Percentiles rank a stretch among this genome's conserved stretches.
Conservation (phyloP, 768 basidiomycete species). For the Rhizopogon vesiculosus region DNA sequence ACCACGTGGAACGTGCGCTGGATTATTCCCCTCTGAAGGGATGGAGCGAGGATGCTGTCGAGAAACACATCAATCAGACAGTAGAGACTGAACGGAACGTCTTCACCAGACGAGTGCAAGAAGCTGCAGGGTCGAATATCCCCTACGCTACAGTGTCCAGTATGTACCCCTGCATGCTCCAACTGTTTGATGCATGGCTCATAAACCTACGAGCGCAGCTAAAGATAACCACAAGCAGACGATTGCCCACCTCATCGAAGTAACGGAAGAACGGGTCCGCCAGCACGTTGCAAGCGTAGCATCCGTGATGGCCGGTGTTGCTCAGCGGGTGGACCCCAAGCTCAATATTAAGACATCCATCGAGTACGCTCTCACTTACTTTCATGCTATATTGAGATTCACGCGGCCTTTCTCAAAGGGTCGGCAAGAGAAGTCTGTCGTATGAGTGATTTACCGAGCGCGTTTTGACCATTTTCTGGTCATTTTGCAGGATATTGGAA, state of each 20-base stretch:
- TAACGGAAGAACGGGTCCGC: background rate
- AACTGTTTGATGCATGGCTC: too few species aligned
- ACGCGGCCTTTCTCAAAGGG: background rate
- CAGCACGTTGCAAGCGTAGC: background rate
- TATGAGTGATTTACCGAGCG: background rate
- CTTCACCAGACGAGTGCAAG: too few species aligned
- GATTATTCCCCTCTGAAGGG: too few species aligned
- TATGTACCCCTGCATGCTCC: too few species aligned
- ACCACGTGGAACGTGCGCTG: too few species aligned
- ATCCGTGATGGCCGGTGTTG: background rate
- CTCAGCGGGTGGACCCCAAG: background rate
- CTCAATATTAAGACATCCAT: conserved; percentile 2
- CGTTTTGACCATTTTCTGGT: too few species aligned
- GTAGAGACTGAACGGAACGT: too few species aligned
- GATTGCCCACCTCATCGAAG: background rate
- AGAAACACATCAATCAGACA: too few species aligned
- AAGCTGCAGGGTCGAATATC: too few species aligned
- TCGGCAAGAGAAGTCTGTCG: background rate
- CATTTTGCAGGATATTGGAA: conserved; percentile 14
- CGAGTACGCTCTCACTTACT: background rate
- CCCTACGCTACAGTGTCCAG: too few species aligned
- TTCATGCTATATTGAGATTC: background rate
- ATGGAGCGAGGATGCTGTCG: too few species aligned
- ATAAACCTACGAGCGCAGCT: too few species aligned
- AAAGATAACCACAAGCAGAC: background rate